Evolutionary conservation across 805 yeast genomes (phyloP).

Genomic region (Candida ponderosae): DNA sequence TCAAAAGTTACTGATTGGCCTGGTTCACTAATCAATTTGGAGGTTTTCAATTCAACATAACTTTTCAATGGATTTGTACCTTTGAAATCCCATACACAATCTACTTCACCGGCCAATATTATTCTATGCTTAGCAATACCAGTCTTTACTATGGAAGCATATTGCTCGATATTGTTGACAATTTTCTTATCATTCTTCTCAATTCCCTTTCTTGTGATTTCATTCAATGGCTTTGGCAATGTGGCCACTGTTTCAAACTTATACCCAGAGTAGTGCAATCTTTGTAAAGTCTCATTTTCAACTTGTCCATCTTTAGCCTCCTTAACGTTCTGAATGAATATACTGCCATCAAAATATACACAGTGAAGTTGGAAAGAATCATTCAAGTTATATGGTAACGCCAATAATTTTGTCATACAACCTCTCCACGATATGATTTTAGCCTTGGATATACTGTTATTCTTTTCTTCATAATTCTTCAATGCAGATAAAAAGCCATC

Average conservation of each 20-base stretch:
- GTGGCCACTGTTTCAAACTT: constrained; percentile 82
- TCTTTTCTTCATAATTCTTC: constrained; percentile 41
- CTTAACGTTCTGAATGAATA: constrained; percentile 45
- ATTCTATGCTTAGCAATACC: constrained; percentile 71
- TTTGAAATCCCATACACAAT: constrained; percentile 75
- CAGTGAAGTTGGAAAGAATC: constrained; percentile 57
- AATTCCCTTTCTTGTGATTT: constrained; percentile 54
- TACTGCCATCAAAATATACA: constrained; percentile 66
- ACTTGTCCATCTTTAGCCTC: constrained; percentile 17
- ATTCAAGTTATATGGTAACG: constrained; percentile 51
- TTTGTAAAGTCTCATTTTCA: constrained; percentile 24
- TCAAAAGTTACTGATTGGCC: constrained; percentile 63
- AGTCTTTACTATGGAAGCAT: constrained; percentile 70
- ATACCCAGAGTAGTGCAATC: constrained; percentile 61
- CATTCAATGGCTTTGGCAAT: constrained; percentile 66
- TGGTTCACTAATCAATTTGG: constrained; percentile 45
- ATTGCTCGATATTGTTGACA: constrained; percentile 72
- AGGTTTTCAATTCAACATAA: constrained; percentile 81
- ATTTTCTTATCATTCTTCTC: constrained; percentile 54
- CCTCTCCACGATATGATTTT: constrained; percentile 85
- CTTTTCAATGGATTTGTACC: constrained; percentile 40
- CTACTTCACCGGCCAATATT: constrained; percentile 84
- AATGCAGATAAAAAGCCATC: constrained; percentile 52
- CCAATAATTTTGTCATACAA: constrained; percentile 63
- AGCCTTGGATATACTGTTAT: constrained; percentile 37